These are phyloP conservation scores for Solanum infundibuliforme DNA, from an alignment of 257 asterid genomes.

Conservation along the genomic window DNA sequence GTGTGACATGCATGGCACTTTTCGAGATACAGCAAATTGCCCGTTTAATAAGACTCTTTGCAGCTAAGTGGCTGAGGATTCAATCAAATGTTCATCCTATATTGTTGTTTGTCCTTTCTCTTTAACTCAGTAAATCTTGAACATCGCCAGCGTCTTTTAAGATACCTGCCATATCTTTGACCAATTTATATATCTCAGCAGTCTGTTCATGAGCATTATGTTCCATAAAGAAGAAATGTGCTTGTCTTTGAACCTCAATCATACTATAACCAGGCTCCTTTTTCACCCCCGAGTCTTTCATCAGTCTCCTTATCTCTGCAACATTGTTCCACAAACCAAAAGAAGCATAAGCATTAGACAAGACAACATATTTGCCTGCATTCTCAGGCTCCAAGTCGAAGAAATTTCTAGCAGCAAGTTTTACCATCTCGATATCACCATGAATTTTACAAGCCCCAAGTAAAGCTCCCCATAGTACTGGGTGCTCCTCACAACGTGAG, in stretches of 20 bases:
- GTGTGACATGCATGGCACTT: background rate
- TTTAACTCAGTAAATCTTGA: slow-evolving; percentile 30
- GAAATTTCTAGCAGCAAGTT: slow-evolving; percentile 70
- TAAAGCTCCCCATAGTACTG: slow-evolving; percentile 85
- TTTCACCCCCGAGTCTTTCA: slow-evolving; percentile 75
- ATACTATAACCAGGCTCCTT: slow-evolving; percentile 92
- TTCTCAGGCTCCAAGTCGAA: slow-evolving; percentile 77
- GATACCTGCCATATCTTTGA: slow-evolving; percentile 36
- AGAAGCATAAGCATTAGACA: slow-evolving; percentile 80
- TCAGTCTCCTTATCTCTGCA: slow-evolving; percentile 59
- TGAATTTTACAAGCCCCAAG: slow-evolving; percentile 79
- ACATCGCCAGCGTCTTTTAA: slow-evolving; percentile 43
- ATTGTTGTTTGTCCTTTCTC: slow-evolving; percentile 1
- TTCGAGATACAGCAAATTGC: background rate
- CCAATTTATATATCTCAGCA: slow-evolving; percentile 33
- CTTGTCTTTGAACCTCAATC: slow-evolving; percentile 74
- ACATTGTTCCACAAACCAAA: slow-evolving; percentile 86
- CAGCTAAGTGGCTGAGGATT: background rate
- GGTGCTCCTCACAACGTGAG: slow-evolving; percentile 65
- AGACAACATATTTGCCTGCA: slow-evolving; percentile 78
- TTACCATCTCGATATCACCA: slow-evolving; percentile 60
- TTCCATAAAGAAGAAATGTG: slow-evolving; percentile 75
- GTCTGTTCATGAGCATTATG: slow-evolving; percentile 68
- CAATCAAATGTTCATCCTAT: slow-evolving; percentile 1
- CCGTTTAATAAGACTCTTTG: background rate